A percentile compares a stretch with the other conserved stretches of the same genome.
Conservation (phyloP, 306 rosid species). For the Astragalus membranaceus region DNA sequence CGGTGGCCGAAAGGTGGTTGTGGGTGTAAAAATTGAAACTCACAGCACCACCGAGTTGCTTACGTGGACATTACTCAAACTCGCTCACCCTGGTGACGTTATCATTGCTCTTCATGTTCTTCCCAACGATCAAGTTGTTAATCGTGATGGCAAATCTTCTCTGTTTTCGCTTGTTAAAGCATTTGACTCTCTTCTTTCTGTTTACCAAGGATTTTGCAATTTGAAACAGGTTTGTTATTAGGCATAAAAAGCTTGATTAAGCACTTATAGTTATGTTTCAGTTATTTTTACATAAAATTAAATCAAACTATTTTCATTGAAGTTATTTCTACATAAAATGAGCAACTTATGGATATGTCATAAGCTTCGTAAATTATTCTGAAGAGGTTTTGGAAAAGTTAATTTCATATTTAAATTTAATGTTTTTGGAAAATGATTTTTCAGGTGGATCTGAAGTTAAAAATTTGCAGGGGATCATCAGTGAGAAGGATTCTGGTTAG, state of each 20-base stretch:
- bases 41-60: slow-evolving; percentile 58
- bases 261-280: no score
- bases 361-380: no score
- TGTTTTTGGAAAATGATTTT: slow-evolving; percentile 17
- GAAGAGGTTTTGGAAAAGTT: no score
- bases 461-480: slow-evolving; percentile 77
- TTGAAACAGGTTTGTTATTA: slow-evolving; percentile 42
- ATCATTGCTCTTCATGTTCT: slow-evolving; percentile 87
- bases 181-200: slow-evolving; percentile 86
- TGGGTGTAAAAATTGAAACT: slow-evolving; percentile 73
- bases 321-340: no score
- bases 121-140: slow-evolving; percentile 60
- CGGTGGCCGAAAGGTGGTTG: slow-evolving; percentile 60
- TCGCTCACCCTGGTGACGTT: slow-evolving; percentile 79
- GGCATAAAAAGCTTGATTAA: no score
- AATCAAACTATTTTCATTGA: no score
- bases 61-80: slow-evolving; percentile 84
- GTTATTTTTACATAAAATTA: no score
- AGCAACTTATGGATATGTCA: no score
- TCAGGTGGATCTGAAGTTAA: slow-evolving; percentile 90
- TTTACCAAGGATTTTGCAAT: slow-evolving; percentile 92
- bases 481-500: slow-evolving; percentile 60
- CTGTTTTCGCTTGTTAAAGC: slow-evolving; percentile 85
- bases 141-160: slow-evolving; percentile 77
- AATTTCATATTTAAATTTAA: no score